Base-by-base conservation (phyloP, 306 rosid genomes). In the Acacia acuminata region DNA sequence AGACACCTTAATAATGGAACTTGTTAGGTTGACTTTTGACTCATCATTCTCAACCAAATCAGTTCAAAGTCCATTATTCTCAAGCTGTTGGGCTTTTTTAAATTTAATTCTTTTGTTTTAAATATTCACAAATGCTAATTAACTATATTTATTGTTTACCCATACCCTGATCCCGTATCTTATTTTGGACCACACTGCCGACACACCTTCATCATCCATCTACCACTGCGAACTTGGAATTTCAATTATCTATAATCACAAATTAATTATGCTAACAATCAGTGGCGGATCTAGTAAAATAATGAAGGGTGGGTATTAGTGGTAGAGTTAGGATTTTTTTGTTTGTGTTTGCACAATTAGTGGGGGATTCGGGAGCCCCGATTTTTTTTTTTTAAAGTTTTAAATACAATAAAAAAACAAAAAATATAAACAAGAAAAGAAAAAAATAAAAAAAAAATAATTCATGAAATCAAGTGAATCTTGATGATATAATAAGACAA, bases 21-120 rank as follows among this genome's bases (percentile, higher is more conserved):
- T 40, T 32, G 71, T 32, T n/a, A 69, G 82, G 56, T 36, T 67
- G 72, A 67, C 72, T 71, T 83, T 86, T 86, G 79, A 84, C 77
- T 76, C 68, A 85, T 71, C 25, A 78, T 56, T 84, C 56, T 50
- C n/a, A 19, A 19, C 10, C n/a, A 50, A 50, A 50, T 50, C n/a
- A 50, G 2, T 12, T 50, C n/a, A 50, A 15, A 14, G 20, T 50
- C n/a, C n/a, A 14, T 50, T 1, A 50, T 50, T 50, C 56, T 50
- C 3, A 47, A 47, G 17, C 56, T 50, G 56, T 0, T 19, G 7
- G 24, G 24, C 24, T 4, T 53, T 53, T 19, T 53, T 51, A 27
- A 27, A 0, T 27, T 27, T 17, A 15, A 16, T 16, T 51, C 20
- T 8, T 0, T 56, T 20, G 8, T 20, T 20, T 8, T 55, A 5